Base-by-base conservation (phyloP, 352 stramenopile species). In the Pythium aphanidermatum region DNA sequence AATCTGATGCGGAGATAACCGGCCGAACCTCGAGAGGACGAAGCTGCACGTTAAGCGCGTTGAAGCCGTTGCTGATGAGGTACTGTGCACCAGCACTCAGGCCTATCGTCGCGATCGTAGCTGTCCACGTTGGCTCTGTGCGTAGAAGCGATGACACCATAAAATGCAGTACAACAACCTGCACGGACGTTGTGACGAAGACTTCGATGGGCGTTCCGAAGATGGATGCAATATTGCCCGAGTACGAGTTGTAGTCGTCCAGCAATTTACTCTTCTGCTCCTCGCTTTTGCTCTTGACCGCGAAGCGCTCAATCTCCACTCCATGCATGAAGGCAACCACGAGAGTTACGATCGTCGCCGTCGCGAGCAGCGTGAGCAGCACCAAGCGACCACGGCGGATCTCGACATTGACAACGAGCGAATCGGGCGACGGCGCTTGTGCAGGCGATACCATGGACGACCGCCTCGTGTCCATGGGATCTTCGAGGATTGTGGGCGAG, bases 231-330 rank as follows among this genome's bases (percentile, higher is more conserved):
- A 63, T 17, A 32, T 51, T 63, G 29, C 42, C 48, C 1, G 21
- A 32, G 43, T 51, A 54, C 36, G 48, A 59, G 49, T 63, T 63
- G 54, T 63, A 63, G n/a, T 46, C 14, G 32, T 63, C 46, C 9
- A 65, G 51, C 26, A 65, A 33, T 23, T 41, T n/a, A 13, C 41
- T 51, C 5, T 37, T 49, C 23, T 31, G 7, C 3, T 36, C 34
- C 5, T 20, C 28, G 5, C 32, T 38, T 24, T 52, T 51, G 21
- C 20, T 19, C 5, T 16, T 32, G 16, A 29, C 24, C 0, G 30
- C 24, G 32, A 60, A 64, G 1, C 26, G 37, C 32, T 20, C 26
- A 36, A 64, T 25, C 32, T 29, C 27, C 14, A 64, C 31, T 8
- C 55, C 52, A 10, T 47, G 19, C 3, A 19, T 29, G 31, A 34